Evolutionary conservation across 495 filamentous ascomycete species (phyloP).

Genomic region (Penicillium fimorum): DNA sequence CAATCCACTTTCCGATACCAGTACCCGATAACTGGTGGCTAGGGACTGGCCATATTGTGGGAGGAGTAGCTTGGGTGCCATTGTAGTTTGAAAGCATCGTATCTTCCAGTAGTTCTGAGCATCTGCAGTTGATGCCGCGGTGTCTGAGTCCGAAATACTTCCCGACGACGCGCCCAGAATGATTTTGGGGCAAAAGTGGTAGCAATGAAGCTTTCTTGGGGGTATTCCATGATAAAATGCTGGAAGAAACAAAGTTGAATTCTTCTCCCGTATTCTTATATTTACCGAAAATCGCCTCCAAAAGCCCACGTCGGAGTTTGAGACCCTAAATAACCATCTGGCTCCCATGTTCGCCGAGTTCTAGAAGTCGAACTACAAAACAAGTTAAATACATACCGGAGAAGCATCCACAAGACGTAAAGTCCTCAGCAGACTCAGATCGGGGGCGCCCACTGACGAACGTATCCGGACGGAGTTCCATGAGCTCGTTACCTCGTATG

Average conservation of each 20-base stretch:
- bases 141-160: conserved; percentile 41
- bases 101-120: conserved; percentile 53
- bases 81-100: conserved; percentile 53
- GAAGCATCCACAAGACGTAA: conserved; percentile 34
- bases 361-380: too few relatives aligned
- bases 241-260: neutral
- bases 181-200: conserved; percentile 29
- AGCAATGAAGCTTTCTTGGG: conserved; percentile 33
- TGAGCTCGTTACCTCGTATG: conserved; percentile 33
- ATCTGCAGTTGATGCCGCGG: conserved; percentile 48
- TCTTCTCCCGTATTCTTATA: neutral
- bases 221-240: conserved; percentile 25
- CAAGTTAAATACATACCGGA: conserved; percentile 26
- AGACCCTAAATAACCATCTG: conserved; percentile 1
- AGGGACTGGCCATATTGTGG: conserved; percentile 49
- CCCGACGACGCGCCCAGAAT: conserved; percentile 40
- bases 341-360: neutral
- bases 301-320: conserved; percentile 10
- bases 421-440: conserved; percentile 29
- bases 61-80: conserved; percentile 51
- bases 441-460: conserved; percentile 26
- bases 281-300: neutral
- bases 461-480: conserved; percentile 36
- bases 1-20: conserved; percentile 61
- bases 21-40: conserved; percentile 60